Base-by-base conservation (phyloP, 2,329 filamentous ascomycete species). In the Davidsoniella neocaledoniae region DNA sequence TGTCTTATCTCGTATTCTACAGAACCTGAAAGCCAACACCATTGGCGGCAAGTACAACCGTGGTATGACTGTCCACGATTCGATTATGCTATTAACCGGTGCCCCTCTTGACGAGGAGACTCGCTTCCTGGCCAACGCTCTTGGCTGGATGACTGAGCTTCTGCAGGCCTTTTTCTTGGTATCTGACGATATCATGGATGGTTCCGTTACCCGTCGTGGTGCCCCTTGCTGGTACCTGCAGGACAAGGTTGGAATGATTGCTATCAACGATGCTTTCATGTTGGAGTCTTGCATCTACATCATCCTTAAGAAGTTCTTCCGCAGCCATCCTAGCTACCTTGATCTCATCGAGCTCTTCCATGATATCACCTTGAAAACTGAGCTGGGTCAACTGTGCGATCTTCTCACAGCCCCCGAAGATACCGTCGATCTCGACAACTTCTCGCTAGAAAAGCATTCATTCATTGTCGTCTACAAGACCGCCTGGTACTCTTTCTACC, bases 401-500 rank as follows among this genome's bases (percentile, higher is more conserved):
- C 73, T 98, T 56, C 78, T 96, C 63, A 98, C 91, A 43, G 91
- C 91, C 37, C 91, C 91, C 40, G 91, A 98, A 69, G 88, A 95
- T 65, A 73, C 81, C 55, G 84, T 96, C 61, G 80, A 96, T 68
- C 80, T 98, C 56, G 73, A 85, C 74, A 94, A 94, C 72, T 98
- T 98, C 74, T 87, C 80, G 65, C 74, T 95, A 66, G 76, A 88
- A 55, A 98, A 94, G 74, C 94, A 94, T 73, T 80, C 74, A 60
- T 98, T 96, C 74, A 98, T 98, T 62, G 91, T 98, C 69, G 85
- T 94, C 68, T 96, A 94, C 80, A 98, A 98, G 79, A 98, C 91
- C 21, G 88, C 91, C 47, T 98, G 93, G 73, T 98, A 98, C 74
- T 93, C 84, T 62, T 98, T 98, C 76, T 96, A 96, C 71, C 82